Conservation (phyloP, 495 filamentous ascomycete species). For the Astrothelium macrocarpum region DNA sequence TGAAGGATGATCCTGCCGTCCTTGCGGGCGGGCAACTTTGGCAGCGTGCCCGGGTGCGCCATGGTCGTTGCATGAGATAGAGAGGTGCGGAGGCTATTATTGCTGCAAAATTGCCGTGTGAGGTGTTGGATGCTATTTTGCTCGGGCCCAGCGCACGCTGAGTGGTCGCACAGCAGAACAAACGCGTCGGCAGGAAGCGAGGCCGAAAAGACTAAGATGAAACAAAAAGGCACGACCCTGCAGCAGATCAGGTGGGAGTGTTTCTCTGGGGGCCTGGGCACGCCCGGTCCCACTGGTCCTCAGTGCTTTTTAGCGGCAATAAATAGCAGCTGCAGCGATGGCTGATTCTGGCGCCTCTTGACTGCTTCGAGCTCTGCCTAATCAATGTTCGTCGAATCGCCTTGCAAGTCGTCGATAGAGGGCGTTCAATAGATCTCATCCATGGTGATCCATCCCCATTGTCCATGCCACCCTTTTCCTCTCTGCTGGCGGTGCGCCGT, state of each 20-base stretch:
- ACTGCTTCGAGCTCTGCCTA: background rate
- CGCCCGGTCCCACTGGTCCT: background rate
- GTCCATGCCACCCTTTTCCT: background rate
- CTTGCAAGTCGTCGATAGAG: background rate
- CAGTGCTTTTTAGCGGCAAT: background rate
- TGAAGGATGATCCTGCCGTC: constrained; percentile 69
- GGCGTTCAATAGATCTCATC: background rate
- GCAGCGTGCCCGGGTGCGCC: background rate
- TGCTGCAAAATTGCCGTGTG: background rate
- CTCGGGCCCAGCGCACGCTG: background rate
- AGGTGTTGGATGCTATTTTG: constrained; percentile 5
- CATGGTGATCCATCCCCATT: background rate
- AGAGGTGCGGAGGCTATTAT: background rate
- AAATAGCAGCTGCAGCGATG: constrained; percentile 2
- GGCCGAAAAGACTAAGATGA: background rate
- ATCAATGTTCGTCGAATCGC: background rate
- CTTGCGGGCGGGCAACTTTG: constrained; percentile 35
- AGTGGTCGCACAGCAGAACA: background rate
- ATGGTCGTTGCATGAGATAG: background rate
- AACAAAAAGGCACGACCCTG: background rate
- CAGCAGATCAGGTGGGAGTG: background rate
- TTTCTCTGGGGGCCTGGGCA: constrained; percentile 1
- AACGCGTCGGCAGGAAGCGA: background rate
- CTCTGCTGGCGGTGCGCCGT: background rate
- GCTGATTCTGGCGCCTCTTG: background rate